Evolutionary conservation across 108 stramenopile genomes (phyloP).

Genomic region (Pseudonitzschia multistriata): DNA sequence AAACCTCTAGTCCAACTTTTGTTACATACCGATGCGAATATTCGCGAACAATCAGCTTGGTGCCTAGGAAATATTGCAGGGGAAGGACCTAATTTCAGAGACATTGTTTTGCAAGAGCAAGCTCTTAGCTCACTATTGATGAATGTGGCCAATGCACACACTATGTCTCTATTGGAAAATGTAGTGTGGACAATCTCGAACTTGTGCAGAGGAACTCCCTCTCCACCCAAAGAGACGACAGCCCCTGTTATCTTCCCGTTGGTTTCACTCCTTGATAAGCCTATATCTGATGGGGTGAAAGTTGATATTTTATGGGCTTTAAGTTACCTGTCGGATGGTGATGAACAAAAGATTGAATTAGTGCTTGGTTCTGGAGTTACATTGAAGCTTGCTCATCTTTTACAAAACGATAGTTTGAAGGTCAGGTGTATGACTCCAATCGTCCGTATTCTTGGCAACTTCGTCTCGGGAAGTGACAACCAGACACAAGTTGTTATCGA

Average conservation of each 20-base stretch:
- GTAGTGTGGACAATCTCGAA: constrained; percentile 91
- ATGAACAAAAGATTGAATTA: constrained; percentile 71
- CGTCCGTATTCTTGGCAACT: constrained; percentile 90
- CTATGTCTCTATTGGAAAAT: constrained; percentile 67
- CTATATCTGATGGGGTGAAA: constrained; percentile 48
- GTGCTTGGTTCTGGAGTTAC: constrained; percentile 58
- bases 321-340: constrained; percentile 87
- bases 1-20: constrained; percentile 69
- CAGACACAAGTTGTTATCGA: constrained; percentile 89
- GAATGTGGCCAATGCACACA: constrained; percentile 79
- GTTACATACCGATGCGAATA: constrained; percentile 54
- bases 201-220: constrained; percentile 92
- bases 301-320: constrained; percentile 89
- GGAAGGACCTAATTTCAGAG: constrained; percentile 72
- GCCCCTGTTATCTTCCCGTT: constrained; percentile 59
- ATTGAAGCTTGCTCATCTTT: constrained; percentile 47
- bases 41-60: constrained; percentile 96
- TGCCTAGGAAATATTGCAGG: constrained; percentile 96
- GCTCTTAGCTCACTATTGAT: constrained; percentile 60
- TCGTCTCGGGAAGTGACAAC: constrained; percentile 84
- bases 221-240: constrained; percentile 52
- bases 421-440: constrained; percentile 63
- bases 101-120: constrained; percentile 58
- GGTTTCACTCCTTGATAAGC: constrained; percentile 2
- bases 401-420: constrained; percentile 34